Conservation (phyloP, 164 flowering plant species). For the Macadamia tetraphylla region DNA sequence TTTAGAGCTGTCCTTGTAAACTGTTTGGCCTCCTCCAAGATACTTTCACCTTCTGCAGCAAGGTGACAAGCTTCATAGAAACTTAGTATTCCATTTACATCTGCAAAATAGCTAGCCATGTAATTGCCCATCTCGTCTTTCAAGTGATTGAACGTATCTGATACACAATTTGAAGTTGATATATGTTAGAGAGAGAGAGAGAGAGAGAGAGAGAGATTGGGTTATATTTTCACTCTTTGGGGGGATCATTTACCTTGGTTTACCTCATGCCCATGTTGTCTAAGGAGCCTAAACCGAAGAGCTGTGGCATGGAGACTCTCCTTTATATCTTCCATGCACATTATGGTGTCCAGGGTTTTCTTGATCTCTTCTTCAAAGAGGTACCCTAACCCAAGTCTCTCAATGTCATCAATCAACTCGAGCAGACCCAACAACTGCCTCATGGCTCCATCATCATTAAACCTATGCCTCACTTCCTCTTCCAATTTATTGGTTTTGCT, state of each 20-base stretch:
- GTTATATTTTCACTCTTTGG: neutral
- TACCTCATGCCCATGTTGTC: conserved; percentile 8
- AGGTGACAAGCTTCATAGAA: neutral
- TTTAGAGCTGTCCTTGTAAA: neutral
- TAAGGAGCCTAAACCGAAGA: conserved; percentile 9
- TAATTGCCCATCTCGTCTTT: neutral
- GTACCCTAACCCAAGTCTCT: conserved; percentile 6
- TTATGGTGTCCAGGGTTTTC: neutral
- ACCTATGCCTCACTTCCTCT: neutral
- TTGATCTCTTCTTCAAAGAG: neutral
- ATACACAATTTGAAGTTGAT: neutral
- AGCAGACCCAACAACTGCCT: neutral
- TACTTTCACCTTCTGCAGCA: neutral
- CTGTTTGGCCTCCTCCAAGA: neutral
- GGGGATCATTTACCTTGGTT: neutral
- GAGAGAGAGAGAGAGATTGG: too few relatives aligned
- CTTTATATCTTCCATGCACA: neutral
- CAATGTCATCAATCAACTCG: conserved; percentile 4
- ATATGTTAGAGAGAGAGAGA: too few relatives aligned
- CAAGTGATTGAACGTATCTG: neutral
- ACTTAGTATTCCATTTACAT: neutral
- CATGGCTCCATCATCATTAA: neutral
- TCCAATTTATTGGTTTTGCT: neutral
- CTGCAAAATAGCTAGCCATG: neutral
- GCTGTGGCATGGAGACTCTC: neutral